Evolutionary conservation across 768 basidiomycete genomes (phyloP), one percentile per base, ranked within the genome.

Genomic region (Leccinum boreale): DNA sequence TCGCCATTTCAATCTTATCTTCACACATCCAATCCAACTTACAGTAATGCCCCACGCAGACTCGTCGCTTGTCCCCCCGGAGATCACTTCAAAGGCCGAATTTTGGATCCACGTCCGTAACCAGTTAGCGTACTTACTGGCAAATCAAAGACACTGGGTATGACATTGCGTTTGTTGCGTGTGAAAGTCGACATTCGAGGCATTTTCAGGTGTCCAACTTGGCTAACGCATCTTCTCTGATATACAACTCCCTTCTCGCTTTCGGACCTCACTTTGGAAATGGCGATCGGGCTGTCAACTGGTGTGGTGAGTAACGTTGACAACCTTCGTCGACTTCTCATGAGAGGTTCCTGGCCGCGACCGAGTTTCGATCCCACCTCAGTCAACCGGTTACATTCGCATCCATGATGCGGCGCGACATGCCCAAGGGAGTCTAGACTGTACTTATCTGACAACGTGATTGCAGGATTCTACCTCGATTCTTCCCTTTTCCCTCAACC

Each of bases 11-110:
- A n/a, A 39, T 35, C 36, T 39, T 39, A 39, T n/a, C 36, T 39
- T 39, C 17, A 36, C 2, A 17, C 15, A 36, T 31, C 31, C 35
- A 35, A 36, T 17, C 33, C 35, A 15, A 17, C 10, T 24, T 15
- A 53, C 28, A 89, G 15, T 36, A 42, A 93, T 93, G 92, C 87
- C 86, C 19, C 92, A 94, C 76, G 91, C 93, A 57, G 92, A 94
- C 68, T 78, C 86, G 11, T 85, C 88, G 1, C 71, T 85, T 15
- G 78, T 95, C 6, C 92, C 90, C n/a, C 62, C 75, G 21, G 79
- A 72, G 76, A 83, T 96, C 58, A 79, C 78, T 53, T 83, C 85
- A 24, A 97, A 94, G 70, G 35, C 77, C 8, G 82, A 87, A 35
- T 94, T 96, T 73, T 96, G 94, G 90, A 72, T 74, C 2, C 87